phyloP scores from a whole-genome alignment of 345 rosid species.

The Raphanus raphanistrum region DNA sequence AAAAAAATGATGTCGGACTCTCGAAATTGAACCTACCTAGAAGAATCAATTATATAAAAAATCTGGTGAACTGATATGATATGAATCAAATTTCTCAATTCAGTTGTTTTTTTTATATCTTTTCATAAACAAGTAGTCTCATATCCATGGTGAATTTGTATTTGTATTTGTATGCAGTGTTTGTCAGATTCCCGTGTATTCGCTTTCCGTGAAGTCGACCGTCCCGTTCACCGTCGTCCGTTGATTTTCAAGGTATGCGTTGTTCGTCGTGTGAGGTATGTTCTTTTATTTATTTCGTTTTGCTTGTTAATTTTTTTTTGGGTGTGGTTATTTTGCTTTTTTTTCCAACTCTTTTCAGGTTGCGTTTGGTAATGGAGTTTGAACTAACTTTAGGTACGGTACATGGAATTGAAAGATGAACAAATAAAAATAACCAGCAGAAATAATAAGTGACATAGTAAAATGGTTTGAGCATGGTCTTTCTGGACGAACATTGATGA shows the following conservation, averaged over 20 bases:
- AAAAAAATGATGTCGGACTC: not conserved
- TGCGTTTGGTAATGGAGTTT: not conserved
- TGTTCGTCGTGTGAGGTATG: not conserved
- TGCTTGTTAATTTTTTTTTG: not conserved
- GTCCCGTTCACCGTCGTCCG: not conserved
- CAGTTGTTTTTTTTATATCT: not conserved
- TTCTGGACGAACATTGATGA: not conserved
- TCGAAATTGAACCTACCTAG: not conserved
- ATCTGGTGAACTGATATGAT: too few relatives aligned
- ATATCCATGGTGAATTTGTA: too few relatives aligned
- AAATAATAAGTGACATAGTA: too few relatives aligned
- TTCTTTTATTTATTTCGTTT: not conserved
- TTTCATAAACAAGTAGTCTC: not conserved
- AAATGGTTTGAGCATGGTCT: too few relatives aligned
- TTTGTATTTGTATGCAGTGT: not conserved
- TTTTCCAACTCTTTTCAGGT: not conserved
- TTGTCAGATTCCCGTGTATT: not conserved
- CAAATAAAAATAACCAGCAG: not conserved
- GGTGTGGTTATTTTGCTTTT: not conserved
- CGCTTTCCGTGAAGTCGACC: not conserved
- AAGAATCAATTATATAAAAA: too few relatives aligned
- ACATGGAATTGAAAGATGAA: not conserved
- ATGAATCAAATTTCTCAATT: not conserved
- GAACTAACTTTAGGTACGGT: not conserved
- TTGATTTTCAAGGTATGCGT: not conserved